Conservation (phyloP, 305 asterid genomes). For the Euphrasia arctica region DNA sequence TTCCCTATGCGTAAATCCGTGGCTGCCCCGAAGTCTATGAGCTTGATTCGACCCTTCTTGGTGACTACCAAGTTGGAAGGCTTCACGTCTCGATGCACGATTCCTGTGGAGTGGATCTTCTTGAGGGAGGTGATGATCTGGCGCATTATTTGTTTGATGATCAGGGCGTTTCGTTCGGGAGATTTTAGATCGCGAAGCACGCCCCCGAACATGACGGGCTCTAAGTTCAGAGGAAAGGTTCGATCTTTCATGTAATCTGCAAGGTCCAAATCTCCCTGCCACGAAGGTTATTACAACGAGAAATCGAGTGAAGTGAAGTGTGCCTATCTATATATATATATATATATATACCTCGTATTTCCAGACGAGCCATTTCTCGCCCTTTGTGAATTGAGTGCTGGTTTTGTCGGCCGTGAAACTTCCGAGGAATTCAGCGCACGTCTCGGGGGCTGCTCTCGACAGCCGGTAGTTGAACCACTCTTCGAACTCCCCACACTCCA, state of each 20-base stretch:
- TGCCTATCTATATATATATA: too few species aligned
- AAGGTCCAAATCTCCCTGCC: conserved; percentile 86
- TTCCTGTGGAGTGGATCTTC: conserved; percentile 82
- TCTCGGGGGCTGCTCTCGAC: conserved; percentile 94
- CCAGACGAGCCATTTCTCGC: conserved; percentile 99
- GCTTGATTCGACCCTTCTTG: conserved; percentile 78
- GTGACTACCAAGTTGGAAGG: conserved; percentile 96
- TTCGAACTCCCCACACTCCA: conserved; percentile 81
- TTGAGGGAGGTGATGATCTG: conserved; percentile 85
- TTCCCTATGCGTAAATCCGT: conserved; percentile 94
- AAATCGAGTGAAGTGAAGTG: neutral
- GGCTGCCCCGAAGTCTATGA: conserved; percentile 96
- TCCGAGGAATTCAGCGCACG: conserved; percentile 94
- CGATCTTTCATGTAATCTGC: conserved; percentile 87
- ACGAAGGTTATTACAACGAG: conserved; percentile 18
- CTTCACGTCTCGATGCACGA: conserved; percentile 93
- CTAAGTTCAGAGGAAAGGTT: conserved; percentile 77
- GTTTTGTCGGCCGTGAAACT: conserved; percentile 86
- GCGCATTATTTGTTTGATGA: conserved; percentile 89
- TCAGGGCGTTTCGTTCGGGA: conserved; percentile 67
- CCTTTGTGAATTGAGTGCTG: conserved; percentile 62
- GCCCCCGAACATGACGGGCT: conserved; percentile 83
- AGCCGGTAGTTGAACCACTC: conserved; percentile 95
- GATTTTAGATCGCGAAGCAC: conserved; percentile 64
- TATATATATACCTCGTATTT: conserved; percentile 75